phyloP scores from a whole-genome alignment of 2,329 filamentous ascomycete species.

The Ophiostoma novo-ulmi region DNA sequence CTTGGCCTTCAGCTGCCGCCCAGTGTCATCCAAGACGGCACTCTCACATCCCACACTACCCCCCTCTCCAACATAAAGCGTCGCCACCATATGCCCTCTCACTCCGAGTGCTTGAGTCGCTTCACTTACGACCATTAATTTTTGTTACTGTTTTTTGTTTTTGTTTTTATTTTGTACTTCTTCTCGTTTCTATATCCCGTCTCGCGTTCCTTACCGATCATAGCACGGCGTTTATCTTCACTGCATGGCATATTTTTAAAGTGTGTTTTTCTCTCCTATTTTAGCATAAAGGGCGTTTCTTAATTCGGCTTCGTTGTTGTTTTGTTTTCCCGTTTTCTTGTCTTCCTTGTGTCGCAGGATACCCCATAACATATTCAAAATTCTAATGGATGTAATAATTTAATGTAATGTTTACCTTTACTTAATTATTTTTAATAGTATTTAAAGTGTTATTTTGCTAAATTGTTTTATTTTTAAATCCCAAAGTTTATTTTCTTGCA shows the following conservation, averaged over 20 bases:
- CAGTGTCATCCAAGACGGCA: neutral
- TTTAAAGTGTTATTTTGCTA: neutral
- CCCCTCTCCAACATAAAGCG: constrained; percentile 11
- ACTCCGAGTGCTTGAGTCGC: constrained; percentile 19
- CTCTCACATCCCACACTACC: neutral
- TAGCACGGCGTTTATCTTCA: constrained; percentile 5
- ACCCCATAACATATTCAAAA: constrained; percentile 2
- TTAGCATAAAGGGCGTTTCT: neutral
- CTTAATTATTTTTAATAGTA: neutral
- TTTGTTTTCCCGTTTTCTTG: neutral
- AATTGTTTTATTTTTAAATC: neutral
- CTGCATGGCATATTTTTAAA: neutral
- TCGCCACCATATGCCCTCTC: constrained; percentile 20
- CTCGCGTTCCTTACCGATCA: neutral
- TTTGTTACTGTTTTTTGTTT: constrained; percentile 8
- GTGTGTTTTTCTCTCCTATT: neutral
- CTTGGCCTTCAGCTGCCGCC: constrained; percentile 14
- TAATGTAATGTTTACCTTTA: neutral
- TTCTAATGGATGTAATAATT: neutral
- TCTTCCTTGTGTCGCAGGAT: constrained; percentile 6
- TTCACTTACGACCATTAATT: constrained; percentile 10
- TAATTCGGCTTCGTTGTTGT: too few species aligned
- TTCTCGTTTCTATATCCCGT: neutral
- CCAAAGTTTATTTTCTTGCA: neutral
- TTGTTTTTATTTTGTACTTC: neutral